Evolutionary conservation across 208 protist genomes (phyloP), one percentile per base, ranked within the genome.

Genomic region (Acanthamoeba lenticulata): DNA sequence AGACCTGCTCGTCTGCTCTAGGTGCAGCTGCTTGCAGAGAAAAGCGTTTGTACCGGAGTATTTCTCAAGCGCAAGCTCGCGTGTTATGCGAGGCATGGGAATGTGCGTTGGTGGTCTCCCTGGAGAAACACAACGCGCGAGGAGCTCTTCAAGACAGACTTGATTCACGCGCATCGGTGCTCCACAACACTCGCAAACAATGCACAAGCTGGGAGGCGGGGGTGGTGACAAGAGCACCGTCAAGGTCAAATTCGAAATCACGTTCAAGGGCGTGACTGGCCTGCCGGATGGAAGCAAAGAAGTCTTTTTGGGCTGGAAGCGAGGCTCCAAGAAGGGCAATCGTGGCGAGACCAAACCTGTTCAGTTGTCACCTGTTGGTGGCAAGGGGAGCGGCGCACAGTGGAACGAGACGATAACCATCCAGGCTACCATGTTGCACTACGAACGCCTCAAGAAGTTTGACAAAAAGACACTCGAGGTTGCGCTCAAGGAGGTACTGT

Each of bases 391-490:
- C 21, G 85, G 21, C 11, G 62, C 34, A 7, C 77, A 60, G 47
- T 91, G 44, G 52, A 91, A 91, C 52, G 85, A 91, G 27, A 62
- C 52, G 11, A 29, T 69, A 27, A 42, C 11, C 27, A 6, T 91
- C 19, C 17, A 91, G 36, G 85, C 55, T 19, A 69, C 85, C 3
- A 62, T 91, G 55, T 6, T 91, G 34, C 85, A 67, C 52, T 69
- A 91, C 85, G 85, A 91, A 5, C 32, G 42, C 38, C 85, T 91
- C 52, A 91, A 91, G 57, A 91, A 91, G 38, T 91, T 91, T 6
- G 85, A 91, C 27, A 69, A 60, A 40, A 91, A 91, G 85, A 4
- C 34, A 0, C 17, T 91, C 9, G 44, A 69, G 5, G 34, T 91
- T 11, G 40, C 85, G 15, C 44, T 91, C 2, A 91, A 91, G 32